These are phyloP conservation scores for Chlamydomonas sp. DNA, from an alignment of 139 green algal genomes.

Conservation along the genomic window DNA sequence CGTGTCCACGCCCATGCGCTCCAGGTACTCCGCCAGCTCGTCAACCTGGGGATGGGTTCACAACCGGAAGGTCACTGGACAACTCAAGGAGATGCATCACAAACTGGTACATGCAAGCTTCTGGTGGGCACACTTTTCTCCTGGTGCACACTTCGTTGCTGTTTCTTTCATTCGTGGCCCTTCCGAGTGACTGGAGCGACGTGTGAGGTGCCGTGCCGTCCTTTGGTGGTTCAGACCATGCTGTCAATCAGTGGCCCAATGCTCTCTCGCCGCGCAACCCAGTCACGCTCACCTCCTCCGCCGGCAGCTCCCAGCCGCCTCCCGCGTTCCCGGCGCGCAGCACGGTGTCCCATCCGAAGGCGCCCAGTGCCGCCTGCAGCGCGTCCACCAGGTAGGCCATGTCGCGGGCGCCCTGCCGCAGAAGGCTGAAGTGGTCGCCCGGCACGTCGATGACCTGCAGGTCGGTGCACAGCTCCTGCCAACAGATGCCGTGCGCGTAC, in stretches of 20 bases:
- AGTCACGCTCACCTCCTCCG: constrained; percentile 43
- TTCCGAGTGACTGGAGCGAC: not conserved
- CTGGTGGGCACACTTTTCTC: not conserved
- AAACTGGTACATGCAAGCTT: not conserved
- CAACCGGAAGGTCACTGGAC: too few relatives aligned
- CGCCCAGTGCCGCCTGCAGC: constrained; percentile 62
- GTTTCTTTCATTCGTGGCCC: not conserved
- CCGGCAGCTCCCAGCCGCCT: constrained; percentile 22
- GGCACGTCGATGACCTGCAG: constrained; percentile 77
- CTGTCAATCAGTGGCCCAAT: not conserved
- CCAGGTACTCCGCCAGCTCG: constrained; percentile 81
- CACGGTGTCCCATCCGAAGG: constrained; percentile 66
- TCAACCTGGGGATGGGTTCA: constrained; percentile 48
- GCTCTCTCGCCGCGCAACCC: not conserved
- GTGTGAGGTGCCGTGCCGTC: not conserved
- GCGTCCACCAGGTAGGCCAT: constrained; percentile 55
- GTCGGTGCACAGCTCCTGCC: constrained; percentile 73
- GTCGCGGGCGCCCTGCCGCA: constrained; percentile 69
- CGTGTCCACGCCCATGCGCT: constrained; percentile 82
- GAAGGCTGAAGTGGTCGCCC: constrained; percentile 90
- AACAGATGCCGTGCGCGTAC: constrained; percentile 80
- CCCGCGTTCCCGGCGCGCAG: constrained; percentile 17
- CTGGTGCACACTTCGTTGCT: not conserved
- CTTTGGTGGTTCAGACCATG: not conserved
- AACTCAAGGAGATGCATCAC: not conserved